A percentile compares a stretch with the other conserved stretches of the same genome.
Evolutionary conservation across 129 eudicot genomes (phyloP).

Genomic region (Heracleum sosnowskyi): DNA sequence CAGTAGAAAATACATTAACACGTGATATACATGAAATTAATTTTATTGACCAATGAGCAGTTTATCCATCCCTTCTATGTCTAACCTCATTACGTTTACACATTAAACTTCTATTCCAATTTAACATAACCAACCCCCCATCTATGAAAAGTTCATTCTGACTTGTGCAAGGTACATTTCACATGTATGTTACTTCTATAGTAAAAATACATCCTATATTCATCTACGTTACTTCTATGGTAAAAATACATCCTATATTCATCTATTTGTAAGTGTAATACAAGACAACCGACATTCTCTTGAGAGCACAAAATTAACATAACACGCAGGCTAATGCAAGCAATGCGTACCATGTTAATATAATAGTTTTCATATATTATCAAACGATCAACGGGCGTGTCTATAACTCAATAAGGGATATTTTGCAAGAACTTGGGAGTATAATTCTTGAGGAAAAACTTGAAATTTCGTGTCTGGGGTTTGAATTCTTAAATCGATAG

Average conservation of each 20-base stretch:
- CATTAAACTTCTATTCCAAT: not conserved
- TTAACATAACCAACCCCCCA: not conserved
- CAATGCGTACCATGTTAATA: not conserved
- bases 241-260: not conserved
- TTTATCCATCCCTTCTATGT: too few species aligned
- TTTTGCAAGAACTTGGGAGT: not conserved
- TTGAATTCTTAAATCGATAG: not conserved
- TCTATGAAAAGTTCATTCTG: not conserved
- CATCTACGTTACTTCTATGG: not conserved
- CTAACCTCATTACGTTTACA: not conserved
- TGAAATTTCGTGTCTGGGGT: not conserved
- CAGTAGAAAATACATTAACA: not conserved
- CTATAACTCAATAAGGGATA: not conserved
- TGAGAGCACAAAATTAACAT: not conserved
- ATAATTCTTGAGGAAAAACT: not conserved
- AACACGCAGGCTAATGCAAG: not conserved
- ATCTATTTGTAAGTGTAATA: not conserved
- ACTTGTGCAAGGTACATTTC: not conserved
- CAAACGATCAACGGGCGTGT: not conserved
- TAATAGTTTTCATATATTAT: not conserved
- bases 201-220: not conserved
- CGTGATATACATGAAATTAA: not conserved
- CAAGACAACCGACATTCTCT: not conserved
- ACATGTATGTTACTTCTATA: not conserved
- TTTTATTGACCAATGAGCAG: not conserved